phyloP scores from a whole-genome alignment of 192 early-diverging fungal species.

The Coemansia sp. region DNA sequence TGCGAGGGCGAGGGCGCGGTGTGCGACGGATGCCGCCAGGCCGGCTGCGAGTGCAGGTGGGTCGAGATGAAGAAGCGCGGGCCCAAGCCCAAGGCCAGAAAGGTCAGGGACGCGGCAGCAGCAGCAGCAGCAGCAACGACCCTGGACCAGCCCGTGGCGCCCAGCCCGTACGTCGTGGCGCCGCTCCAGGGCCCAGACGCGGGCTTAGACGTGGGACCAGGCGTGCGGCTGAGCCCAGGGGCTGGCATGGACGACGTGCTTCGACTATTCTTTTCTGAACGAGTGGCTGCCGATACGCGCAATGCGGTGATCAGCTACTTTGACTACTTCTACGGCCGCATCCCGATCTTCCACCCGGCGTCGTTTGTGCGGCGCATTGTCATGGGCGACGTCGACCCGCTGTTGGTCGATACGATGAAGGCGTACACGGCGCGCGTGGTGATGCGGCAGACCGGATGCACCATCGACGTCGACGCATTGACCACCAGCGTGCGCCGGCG shows the following conservation, averaged over 20 bases:
- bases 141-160: background rate
- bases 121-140: background rate
- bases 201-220: background rate
- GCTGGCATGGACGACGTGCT: conserved; percentile 32
- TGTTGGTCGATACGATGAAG: conserved; percentile 47
- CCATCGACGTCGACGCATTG: conserved; percentile 28
- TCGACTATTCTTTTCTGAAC: conserved; percentile 30
- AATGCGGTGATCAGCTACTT: conserved; percentile 42
- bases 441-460: conserved; percentile 25
- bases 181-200: background rate
- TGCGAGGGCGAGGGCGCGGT: conserved; percentile 45
- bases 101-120: background rate
- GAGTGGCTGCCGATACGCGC: conserved; percentile 32
- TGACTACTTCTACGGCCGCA: conserved; percentile 48
- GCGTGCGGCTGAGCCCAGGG: background rate
- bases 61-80: conserved; percentile 55
- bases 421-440: conserved; percentile 36
- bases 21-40: conserved; percentile 50
- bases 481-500: conserved; percentile 28
- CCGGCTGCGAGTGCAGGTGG: conserved; percentile 50
- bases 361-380: conserved; percentile 45
- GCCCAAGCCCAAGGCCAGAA: conserved; percentile 33
- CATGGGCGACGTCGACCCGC: conserved; percentile 28
- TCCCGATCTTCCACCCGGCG: conserved; percentile 51
- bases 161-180: background rate